Base-by-base conservation (phyloP, 2,329 filamentous ascomycete species). In the Trematosphaeria pertusa region DNA sequence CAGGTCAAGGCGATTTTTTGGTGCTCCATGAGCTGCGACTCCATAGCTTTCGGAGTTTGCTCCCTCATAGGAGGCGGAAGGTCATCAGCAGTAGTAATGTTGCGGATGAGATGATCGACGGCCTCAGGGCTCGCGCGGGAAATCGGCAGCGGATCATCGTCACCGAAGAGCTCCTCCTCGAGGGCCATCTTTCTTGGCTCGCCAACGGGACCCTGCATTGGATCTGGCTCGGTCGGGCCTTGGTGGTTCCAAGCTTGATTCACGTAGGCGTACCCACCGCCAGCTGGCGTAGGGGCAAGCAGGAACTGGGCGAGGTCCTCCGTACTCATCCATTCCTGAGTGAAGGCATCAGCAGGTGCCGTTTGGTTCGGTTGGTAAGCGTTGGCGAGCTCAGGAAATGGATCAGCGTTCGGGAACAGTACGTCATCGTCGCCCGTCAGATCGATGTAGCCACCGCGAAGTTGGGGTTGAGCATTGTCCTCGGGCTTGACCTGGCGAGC, bases 1-100 rank as follows among this genome's bases (percentile, higher is more conserved):
- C 89, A 94, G 1, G 84, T 80, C 28, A 93, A 69, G 3, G 87
- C 89, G 14, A 93, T 75, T 59, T 89, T 86, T 65, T 97, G 92
- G 61, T 96, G 91, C 35, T 87, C 84, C 74, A 94, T 91, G 7
- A 97, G 76, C 0, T 80, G 75, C 46, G 83, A 85, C 48, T 78
- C 83, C 62, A 96, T 81, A 1, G 80, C 86, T 32, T 81, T 79
- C 0, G 90, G 90, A 0, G 87, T 91, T 18, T 82, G 82, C 47
- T 88, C 84, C 12, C 87, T 81, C 40, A 85, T 78, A 43, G 86
- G 79, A 15, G 64, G 64, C 1, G 71, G 71, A 32, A 75, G 60
- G 12, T 76, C 73, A 30, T 69, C 65, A 7, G 75, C 71, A 22
- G 62, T 57, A 41, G 62, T 51, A 24, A 71, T 66, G 24, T 64